A percentile compares a stretch with the other conserved stretches of the same genome.
phyloP scores from a whole-genome alignment of 495 filamentous ascomycete genomes.

The Hyphodiscus hymeniophilus region DNA sequence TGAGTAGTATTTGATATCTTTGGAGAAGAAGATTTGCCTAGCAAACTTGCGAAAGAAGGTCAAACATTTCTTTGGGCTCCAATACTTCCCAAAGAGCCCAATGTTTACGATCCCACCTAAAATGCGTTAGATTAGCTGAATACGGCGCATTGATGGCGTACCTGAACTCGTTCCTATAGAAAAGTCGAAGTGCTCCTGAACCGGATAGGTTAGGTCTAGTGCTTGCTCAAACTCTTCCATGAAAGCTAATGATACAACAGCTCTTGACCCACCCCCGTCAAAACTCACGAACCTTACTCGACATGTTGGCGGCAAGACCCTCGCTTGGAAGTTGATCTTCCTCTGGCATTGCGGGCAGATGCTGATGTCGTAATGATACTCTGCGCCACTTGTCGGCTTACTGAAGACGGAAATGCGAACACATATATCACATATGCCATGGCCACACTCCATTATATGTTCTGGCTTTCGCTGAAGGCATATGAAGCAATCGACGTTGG shows the following conservation, averaged over 20 bases:
- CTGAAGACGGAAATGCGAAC: constrained; percentile 5
- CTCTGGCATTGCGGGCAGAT: constrained; percentile 7
- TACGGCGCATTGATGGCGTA: constrained; percentile 1
- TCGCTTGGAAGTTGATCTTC: constrained; percentile 7
- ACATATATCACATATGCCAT: constrained; percentile 13
- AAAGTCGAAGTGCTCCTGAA: constrained; percentile 17
- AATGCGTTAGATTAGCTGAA: not conserved
- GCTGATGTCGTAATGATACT: constrained; percentile 12
- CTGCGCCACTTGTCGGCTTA: constrained; percentile 3
- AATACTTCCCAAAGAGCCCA: constrained; percentile 15
- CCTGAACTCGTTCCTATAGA: constrained; percentile 16
- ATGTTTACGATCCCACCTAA: constrained; percentile 11
- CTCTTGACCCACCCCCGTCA: constrained; percentile 14
- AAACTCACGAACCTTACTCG: constrained; percentile 9
- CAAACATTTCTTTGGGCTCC: constrained; percentile 15
- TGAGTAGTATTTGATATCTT: not conserved
- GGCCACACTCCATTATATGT: constrained; percentile 8
- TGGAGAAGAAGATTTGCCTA: constrained; percentile 9
- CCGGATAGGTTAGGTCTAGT: constrained; percentile 9
- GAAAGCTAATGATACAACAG: constrained; percentile 10
- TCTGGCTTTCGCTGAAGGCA: constrained; percentile 14
- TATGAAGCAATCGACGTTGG: constrained; percentile 9
- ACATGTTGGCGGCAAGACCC: constrained; percentile 10
- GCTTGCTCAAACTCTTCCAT: constrained; percentile 9
- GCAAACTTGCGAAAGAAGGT: constrained; percentile 12